Percentiles rank a stretch among this genome's conserved stretches.
phyloP scores from a whole-genome alignment of 2,329 filamentous ascomycete species.

The Ophiostoma novo-ulmi region DNA sequence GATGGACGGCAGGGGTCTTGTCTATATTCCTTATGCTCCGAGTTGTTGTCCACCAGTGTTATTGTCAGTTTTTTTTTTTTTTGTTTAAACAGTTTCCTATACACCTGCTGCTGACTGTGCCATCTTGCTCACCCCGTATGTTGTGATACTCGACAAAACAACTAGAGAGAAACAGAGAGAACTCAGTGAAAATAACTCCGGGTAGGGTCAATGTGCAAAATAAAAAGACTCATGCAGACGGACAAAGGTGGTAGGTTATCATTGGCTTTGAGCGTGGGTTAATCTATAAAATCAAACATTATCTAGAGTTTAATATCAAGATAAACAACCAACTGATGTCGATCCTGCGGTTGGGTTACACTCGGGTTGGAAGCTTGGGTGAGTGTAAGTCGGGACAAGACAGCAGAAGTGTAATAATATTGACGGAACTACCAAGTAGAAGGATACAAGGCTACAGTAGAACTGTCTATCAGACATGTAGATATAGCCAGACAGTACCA shows the following conservation, averaged over 20 bases:
- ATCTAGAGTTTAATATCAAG: background rate
- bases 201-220: background rate
- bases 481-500: background rate
- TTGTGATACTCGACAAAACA: background rate
- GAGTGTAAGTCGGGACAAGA: conserved; percentile 1
- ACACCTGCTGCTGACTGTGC: no score
- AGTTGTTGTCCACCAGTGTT: background rate
- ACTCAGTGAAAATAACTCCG: background rate
- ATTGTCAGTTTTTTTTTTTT: no score
- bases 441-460: background rate
- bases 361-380: conserved; percentile 3
- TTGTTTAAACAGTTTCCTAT: background rate
- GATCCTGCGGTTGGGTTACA: background rate
- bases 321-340: background rate
- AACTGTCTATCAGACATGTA: background rate
- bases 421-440: background rate
- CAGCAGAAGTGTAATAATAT: background rate
- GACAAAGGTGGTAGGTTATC: background rate
- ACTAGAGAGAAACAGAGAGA: background rate
- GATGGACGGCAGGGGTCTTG: background rate
- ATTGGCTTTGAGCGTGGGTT: background rate
- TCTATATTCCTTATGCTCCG: background rate
- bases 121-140: background rate
- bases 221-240: background rate
- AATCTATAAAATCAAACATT: background rate